phyloP scores from a whole-genome alignment of 148 eudicot species.

The Heliosperma pusillum region DNA sequence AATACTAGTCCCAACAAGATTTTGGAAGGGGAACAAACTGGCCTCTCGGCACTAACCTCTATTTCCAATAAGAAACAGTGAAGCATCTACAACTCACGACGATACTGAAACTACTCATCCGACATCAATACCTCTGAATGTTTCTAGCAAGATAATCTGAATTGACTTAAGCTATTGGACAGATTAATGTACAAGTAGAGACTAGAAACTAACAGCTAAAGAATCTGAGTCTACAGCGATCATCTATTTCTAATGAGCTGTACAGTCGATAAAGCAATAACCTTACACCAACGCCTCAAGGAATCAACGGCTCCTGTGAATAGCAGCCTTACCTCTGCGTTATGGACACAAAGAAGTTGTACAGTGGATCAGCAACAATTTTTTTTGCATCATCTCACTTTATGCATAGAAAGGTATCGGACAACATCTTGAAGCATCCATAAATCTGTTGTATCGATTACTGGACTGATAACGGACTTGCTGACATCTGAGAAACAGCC shows the following conservation, averaged over 20 bases:
- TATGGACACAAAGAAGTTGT: constrained; percentile 5
- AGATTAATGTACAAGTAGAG: constrained; percentile 24
- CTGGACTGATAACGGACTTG: constrained; percentile 1
- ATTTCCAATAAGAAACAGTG: neutral
- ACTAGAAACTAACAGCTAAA: constrained; percentile 25
- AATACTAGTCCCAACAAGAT: neutral
- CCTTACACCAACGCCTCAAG: neutral
- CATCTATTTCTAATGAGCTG: constrained; percentile 11
- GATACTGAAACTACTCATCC: constrained; percentile 12
- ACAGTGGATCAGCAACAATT: constrained; percentile 24
- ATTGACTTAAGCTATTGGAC: constrained; percentile 4
- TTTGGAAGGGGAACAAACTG: neutral
- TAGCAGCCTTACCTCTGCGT: no score
- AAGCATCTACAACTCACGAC: constrained; percentile 2
- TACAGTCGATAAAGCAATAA: constrained; percentile 15
- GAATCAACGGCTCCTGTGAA: neutral
- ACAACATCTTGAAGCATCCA: constrained; percentile 10
- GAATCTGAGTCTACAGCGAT: constrained; percentile 6
- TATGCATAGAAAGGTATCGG: constrained; percentile 4
- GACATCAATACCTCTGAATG: neutral
- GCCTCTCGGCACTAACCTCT: neutral
- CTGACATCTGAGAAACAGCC: neutral
- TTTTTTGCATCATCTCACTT: constrained; percentile 13
- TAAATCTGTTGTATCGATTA: neutral
- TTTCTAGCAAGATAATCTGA: constrained; percentile 6